A percentile compares a stretch with the other conserved stretches of the same genome.
Evolutionary conservation across 352 stramenopile species (phyloP).

Genomic region (Pythium myriotylum): DNA sequence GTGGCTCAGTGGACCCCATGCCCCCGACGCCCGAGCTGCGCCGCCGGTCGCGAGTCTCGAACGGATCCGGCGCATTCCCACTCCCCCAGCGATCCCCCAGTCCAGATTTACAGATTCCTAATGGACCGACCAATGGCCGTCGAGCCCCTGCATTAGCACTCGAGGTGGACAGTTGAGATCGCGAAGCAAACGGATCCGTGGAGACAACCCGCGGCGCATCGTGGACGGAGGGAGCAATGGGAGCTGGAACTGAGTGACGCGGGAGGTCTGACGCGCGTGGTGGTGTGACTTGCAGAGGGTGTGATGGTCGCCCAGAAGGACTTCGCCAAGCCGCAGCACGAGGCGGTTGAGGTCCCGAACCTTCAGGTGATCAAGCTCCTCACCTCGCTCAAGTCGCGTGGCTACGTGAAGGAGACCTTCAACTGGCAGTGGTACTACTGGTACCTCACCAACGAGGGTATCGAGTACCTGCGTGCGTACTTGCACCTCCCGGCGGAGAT

Average conservation of each 20-base stretch:
- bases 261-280: slow-evolving; percentile 8
- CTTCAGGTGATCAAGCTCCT: slow-evolving; percentile 98
- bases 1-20: slow-evolving; percentile 22
- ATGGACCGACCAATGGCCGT: too few species aligned
- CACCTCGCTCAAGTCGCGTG: slow-evolving; percentile 97
- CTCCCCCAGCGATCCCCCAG: too few species aligned
- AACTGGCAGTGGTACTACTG: slow-evolving; percentile 99
- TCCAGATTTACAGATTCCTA: too few species aligned
- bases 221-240: not conserved
- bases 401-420: slow-evolving; percentile 99
- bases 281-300: slow-evolving; percentile 53
- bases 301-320: slow-evolving; percentile 93
- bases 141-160: too few species aligned
- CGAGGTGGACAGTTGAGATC: not conserved
- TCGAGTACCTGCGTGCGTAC: slow-evolving; percentile 99
- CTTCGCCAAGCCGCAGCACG: slow-evolving; percentile 90
- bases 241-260: not conserved
- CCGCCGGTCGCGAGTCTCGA: not conserved
- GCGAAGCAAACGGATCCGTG: not conserved
- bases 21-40: not conserved
- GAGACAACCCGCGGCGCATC: not conserved
- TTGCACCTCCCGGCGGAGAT: slow-evolving; percentile 98
- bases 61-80: too few species aligned
- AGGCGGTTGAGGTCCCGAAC: slow-evolving; percentile 98
- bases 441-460: slow-evolving; percentile 99